Evolutionary conservation across 1,284 basidiomycete species (phyloP).

Genomic region (Trametes versicolor): DNA sequence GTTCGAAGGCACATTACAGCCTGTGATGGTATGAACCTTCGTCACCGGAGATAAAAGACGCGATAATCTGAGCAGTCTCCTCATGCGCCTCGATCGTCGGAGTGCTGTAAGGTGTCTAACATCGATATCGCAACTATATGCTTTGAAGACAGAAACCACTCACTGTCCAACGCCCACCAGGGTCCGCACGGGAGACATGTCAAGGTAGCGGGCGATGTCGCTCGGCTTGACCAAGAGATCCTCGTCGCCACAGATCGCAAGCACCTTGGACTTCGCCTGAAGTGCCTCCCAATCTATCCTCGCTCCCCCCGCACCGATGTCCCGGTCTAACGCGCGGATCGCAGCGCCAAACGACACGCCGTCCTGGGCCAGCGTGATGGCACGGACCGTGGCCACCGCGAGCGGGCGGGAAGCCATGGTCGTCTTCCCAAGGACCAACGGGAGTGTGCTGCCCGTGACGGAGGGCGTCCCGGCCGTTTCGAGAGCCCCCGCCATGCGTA

Average conservation of each 20-base stretch:
- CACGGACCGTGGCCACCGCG: constrained; percentile 17
- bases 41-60: not conserved
- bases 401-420: constrained; percentile 12
- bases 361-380: constrained; percentile 5
- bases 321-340: constrained; percentile 11
- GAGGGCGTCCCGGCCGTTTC: not conserved
- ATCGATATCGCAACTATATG: not conserved
- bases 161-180: constrained; percentile 16
- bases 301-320: not conserved
- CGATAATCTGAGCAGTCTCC: constrained; percentile 13
- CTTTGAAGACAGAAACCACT: constrained; percentile 5
- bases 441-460: constrained; percentile 4
- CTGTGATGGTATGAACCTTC: not conserved
- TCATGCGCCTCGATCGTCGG: constrained; percentile 7
- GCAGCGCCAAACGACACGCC: constrained; percentile 14
- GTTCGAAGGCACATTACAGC: too few relatives aligned
- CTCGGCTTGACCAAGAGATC: constrained; percentile 11
- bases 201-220: constrained; percentile 3
- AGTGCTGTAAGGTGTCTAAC: not conserved
- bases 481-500: constrained; percentile 7
- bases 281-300: constrained; percentile 20
- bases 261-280: constrained; percentile 16
- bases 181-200: constrained; percentile 6
- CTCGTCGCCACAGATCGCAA: constrained; percentile 21
- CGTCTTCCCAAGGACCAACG: constrained; percentile 13